phyloP scores from a whole-genome alignment of 139 green algal species.

The Micractinium sp. region DNA sequence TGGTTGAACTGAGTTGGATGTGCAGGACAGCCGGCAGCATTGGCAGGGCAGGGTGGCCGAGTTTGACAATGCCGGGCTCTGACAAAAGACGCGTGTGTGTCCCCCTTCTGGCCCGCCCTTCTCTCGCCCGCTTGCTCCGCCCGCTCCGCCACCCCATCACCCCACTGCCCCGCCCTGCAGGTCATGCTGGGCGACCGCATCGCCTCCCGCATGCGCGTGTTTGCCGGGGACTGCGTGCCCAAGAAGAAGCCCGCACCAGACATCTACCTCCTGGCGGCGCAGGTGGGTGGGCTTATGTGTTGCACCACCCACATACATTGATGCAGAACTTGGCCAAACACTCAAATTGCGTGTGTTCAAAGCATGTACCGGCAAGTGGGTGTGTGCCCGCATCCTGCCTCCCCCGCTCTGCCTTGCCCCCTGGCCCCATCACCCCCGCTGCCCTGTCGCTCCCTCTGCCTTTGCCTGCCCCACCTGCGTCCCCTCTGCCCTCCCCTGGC shows the following conservation, averaged over 20 bases:
- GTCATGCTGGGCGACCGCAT: conserved; percentile 29
- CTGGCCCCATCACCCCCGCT: too few species aligned
- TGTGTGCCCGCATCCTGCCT: too few species aligned
- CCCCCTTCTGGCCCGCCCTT: background rate
- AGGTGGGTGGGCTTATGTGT: conserved; percentile 28
- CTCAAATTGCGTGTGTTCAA: too few species aligned
- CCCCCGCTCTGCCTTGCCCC: too few species aligned
- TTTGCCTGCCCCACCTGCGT: too few species aligned
- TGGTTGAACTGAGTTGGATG: too few species aligned
- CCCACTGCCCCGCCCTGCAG: background rate
- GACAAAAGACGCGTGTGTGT: background rate
- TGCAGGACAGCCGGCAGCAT: too few species aligned
- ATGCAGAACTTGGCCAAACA: too few species aligned
- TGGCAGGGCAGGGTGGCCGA: background rate
- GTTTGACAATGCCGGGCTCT: background rate
- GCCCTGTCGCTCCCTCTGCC: too few species aligned
- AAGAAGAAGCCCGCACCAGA: conserved; percentile 98
- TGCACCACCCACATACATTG: too few species aligned
- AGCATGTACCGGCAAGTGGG: too few species aligned
- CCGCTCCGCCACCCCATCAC: background rate
- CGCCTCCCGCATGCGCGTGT: conserved; percentile 80
- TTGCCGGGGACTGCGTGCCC: conserved; percentile 86
- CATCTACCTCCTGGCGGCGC: conserved; percentile 91
- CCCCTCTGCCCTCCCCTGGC: too few species aligned
- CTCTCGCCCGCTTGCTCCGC: background rate